phyloP scores from a whole-genome alignment of 352 stramenopile species.

The Globisporangium middletonii region DNA sequence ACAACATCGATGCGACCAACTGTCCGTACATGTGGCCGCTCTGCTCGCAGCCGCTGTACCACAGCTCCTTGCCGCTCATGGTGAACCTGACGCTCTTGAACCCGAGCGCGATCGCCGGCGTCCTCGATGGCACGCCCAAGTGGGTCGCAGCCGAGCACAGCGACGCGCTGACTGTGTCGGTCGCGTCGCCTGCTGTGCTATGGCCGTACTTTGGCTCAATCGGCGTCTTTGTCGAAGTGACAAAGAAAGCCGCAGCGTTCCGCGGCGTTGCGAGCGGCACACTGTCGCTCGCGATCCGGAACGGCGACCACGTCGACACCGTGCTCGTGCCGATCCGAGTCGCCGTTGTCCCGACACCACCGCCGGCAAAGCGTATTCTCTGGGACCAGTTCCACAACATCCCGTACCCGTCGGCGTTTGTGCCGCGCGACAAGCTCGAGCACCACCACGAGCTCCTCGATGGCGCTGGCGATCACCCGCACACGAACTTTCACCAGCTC shows the following conservation, averaged over 20 bases:
- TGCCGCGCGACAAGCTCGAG: constrained; percentile 73
- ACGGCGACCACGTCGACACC: constrained; percentile 29
- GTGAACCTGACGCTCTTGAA: constrained; percentile 86
- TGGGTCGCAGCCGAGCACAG: constrained; percentile 47
- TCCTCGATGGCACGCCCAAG: constrained; percentile 35
- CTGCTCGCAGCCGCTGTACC: constrained; percentile 74
- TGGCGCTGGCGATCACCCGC: constrained; percentile 67
- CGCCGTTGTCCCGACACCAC: constrained; percentile 41
- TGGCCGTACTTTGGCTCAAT: constrained; percentile 71
- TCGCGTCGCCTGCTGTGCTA: constrained; percentile 36
- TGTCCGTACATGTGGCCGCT: constrained; percentile 87
- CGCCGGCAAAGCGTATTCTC: constrained; percentile 46
- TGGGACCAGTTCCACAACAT: constrained; percentile 90
- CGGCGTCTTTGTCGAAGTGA: constrained; percentile 67
- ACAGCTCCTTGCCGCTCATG: constrained; percentile 62
- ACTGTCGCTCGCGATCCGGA: constrained; percentile 41
- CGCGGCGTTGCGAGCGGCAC: constrained; percentile 33
- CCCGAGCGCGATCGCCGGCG: constrained; percentile 38
- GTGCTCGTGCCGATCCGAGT: constrained; percentile 41
- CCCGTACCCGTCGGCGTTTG: constrained; percentile 77
- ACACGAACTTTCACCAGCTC: constrained; percentile 85
- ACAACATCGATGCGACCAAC: constrained; percentile 60
- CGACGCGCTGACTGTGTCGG: constrained; percentile 43
- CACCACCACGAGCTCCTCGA: constrained; percentile 62
- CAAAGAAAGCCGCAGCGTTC: constrained; percentile 28